Conservation (phyloP, 2,329 filamentous ascomycete species). For the Xylogone sp. region DNA sequence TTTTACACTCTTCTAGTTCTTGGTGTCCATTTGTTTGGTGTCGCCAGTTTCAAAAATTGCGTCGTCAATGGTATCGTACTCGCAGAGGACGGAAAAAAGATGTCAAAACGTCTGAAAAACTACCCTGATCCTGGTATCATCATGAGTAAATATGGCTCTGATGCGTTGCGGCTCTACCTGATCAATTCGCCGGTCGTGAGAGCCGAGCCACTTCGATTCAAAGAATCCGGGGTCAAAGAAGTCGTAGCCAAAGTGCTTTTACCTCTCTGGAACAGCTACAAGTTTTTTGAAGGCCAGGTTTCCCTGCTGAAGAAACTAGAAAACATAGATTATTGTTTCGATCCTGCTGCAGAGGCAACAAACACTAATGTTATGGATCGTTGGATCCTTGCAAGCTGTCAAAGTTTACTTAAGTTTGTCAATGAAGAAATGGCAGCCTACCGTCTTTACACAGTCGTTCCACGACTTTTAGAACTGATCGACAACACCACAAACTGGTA, state of each 20-base stretch:
- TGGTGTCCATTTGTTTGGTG: constrained; percentile 81
- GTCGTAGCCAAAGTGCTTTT: constrained; percentile 89
- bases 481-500: constrained; percentile 99
- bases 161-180: constrained; percentile 89
- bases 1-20: constrained; percentile 91
- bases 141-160: constrained; percentile 85
- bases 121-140: constrained; percentile 84
- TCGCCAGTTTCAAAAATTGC: constrained; percentile 87
- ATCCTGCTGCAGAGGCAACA: constrained; percentile 68
- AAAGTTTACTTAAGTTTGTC: constrained; percentile 86
- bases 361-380: constrained; percentile 93
- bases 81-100: constrained; percentile 95
- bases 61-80: constrained; percentile 96
- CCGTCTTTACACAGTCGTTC: constrained; percentile 87
- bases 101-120: constrained; percentile 96
- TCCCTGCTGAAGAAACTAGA: constrained; percentile 82
- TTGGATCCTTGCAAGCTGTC: constrained; percentile 91
- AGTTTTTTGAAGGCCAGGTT: constrained; percentile 91
- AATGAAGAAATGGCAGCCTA: constrained; percentile 87
- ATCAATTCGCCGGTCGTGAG: constrained; percentile 96
- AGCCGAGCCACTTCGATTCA: constrained; percentile 86
- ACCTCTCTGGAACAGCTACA: constrained; percentile 94
- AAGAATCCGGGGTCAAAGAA: constrained; percentile 89
- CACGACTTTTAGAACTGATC: constrained; percentile 75
- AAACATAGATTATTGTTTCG: constrained; percentile 71